phyloP scores from a whole-genome alignment of 2,329 filamentous ascomycete species.

The Verruconis gallopava region DNA sequence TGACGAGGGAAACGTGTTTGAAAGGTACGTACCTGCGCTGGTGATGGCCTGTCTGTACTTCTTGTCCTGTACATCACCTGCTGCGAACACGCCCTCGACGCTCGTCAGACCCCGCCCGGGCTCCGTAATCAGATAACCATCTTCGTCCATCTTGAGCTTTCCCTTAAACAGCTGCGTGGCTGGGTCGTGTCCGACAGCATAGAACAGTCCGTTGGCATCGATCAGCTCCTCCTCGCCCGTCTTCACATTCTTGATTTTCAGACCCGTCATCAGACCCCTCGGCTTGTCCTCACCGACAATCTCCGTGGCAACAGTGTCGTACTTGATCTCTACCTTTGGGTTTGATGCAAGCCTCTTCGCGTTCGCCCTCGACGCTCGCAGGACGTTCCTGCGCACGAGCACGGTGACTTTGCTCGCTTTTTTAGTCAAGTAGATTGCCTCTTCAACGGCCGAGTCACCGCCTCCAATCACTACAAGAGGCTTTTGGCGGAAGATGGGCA shows the following conservation, averaged over 20 bases:
- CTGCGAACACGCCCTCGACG: constrained; percentile 85
- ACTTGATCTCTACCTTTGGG: constrained; percentile 82
- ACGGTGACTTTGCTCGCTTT: constrained; percentile 94
- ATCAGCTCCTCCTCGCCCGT: constrained; percentile 71
- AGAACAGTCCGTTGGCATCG: constrained; percentile 86
- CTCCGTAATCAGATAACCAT: constrained; percentile 82
- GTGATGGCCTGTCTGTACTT: constrained; percentile 95
- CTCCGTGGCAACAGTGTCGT: constrained; percentile 70
- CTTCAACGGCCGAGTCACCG: constrained; percentile 92
- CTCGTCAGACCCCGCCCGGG: constrained; percentile 82
- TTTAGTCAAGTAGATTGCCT: constrained; percentile 94
- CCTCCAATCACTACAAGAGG: constrained; percentile 91
- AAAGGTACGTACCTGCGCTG: constrained; percentile 62
- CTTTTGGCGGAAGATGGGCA: constrained; percentile 96
- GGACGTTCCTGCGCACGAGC: constrained; percentile 72
- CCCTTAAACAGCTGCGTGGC: constrained; percentile 84
- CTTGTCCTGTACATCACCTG: constrained; percentile 98
- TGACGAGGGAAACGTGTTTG: no score
- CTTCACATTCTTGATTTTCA: constrained; percentile 71
- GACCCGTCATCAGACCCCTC: constrained; percentile 69
- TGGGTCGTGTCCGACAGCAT: constrained; percentile 93
- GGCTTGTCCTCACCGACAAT: constrained; percentile 69
- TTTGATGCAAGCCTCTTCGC: constrained; percentile 68
- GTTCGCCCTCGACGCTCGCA: constrained; percentile 87
- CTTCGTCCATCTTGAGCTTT: constrained; percentile 74